Percentiles rank a stretch among this genome's conserved stretches.
Evolutionary conservation across 768 basidiomycete species (phyloP).

Genomic region (Podaxis pistillaris): DNA sequence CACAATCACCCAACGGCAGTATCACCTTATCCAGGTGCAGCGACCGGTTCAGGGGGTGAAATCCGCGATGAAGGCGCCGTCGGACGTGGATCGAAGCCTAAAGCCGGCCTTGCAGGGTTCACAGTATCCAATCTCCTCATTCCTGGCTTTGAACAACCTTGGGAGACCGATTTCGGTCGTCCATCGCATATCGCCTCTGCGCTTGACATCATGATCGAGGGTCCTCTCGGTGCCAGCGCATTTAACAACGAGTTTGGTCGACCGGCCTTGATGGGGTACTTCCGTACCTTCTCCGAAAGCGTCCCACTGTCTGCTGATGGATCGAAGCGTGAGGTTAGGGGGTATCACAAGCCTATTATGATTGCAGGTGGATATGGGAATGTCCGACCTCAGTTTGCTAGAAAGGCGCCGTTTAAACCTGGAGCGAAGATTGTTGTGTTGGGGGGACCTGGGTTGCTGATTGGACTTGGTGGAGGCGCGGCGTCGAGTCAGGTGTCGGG

Average conservation of each 20-base stretch:
- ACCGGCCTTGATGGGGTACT: constrained; percentile 90
- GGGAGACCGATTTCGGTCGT: constrained; percentile 93
- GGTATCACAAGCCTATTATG: constrained; percentile 99
- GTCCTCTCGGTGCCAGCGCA: constrained; percentile 89
- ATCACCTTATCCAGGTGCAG: constrained; percentile 97
- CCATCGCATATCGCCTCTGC: constrained; percentile 91
- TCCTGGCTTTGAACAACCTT: constrained; percentile 87
- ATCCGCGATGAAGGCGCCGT: constrained; percentile 98
- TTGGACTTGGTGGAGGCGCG: constrained; percentile 95
- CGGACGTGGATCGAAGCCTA: constrained; percentile 92
- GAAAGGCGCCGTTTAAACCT: constrained; percentile 71
- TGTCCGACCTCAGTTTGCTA: constrained; percentile 80
- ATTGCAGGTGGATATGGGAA: constrained; percentile 97
- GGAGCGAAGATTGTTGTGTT: constrained; percentile 90
- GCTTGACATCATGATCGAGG: constrained; percentile 96
- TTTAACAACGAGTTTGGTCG: constrained; percentile 99
- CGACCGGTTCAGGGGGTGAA: constrained; percentile 97
- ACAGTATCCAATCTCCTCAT: constrained; percentile 93
- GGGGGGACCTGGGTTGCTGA: constrained; percentile 94
- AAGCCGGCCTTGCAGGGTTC: constrained; percentile 92
- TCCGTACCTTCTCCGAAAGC: constrained; percentile 88
- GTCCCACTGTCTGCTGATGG: constrained; percentile 55
- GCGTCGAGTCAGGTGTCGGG: constrained; percentile 94
- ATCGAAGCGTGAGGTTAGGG: constrained; percentile 63
- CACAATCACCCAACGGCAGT: constrained; percentile 99